Evolutionary conservation across 768 basidiomycete genomes (phyloP).

Genomic region (Amanita rimosa): DNA sequence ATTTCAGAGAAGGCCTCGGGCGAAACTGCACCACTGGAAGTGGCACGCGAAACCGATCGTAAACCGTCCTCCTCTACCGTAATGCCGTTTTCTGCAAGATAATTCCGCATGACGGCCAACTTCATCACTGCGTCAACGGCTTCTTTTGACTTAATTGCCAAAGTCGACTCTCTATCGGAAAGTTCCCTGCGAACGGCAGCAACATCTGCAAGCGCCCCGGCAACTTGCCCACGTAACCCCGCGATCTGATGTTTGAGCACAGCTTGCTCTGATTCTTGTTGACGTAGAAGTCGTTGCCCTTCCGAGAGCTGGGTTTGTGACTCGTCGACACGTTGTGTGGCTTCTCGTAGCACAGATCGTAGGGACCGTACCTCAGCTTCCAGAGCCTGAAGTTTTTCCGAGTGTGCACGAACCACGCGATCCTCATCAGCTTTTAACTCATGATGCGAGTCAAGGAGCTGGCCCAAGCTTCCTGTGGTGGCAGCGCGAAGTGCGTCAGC

Average conservation of each 20-base stretch:
- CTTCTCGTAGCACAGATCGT: slow-evolving; percentile 71
- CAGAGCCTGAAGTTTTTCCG: slow-evolving; percentile 73
- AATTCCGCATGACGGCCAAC: slow-evolving; percentile 68
- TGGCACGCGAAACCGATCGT: slow-evolving; percentile 26
- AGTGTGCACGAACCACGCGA: slow-evolving; percentile 58
- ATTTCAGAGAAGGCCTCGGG: slow-evolving; percentile 52
- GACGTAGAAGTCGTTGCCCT: slow-evolving; percentile 54
- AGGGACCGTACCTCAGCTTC: slow-evolving; percentile 69
- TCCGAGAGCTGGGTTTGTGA: slow-evolving; percentile 51
- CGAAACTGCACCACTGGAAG: slow-evolving; percentile 22
- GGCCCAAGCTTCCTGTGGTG: slow-evolving; percentile 77
- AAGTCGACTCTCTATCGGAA: slow-evolving; percentile 48
- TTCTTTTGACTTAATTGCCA: slow-evolving; percentile 54
- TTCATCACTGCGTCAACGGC: slow-evolving; percentile 63
- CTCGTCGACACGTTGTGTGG: slow-evolving; percentile 60
- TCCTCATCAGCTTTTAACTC: slow-evolving; percentile 82
- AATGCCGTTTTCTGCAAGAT: slow-evolving; percentile 84
- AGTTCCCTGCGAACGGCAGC: slow-evolving; percentile 65
- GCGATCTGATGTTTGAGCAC: slow-evolving; percentile 62
- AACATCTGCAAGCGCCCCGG: slow-evolving; percentile 53
- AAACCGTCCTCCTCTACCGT: slow-evolving; percentile 64
- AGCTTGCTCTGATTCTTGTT: slow-evolving; percentile 54
- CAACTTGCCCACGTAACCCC: slow-evolving; percentile 63
- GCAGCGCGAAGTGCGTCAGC: slow-evolving; percentile 82
- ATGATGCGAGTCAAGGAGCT: slow-evolving; percentile 80